Evolutionary conservation across 495 filamentous ascomycete species (phyloP), one percentile per base, ranked within the genome.

Genomic region (Penicillium mononematosum): DNA sequence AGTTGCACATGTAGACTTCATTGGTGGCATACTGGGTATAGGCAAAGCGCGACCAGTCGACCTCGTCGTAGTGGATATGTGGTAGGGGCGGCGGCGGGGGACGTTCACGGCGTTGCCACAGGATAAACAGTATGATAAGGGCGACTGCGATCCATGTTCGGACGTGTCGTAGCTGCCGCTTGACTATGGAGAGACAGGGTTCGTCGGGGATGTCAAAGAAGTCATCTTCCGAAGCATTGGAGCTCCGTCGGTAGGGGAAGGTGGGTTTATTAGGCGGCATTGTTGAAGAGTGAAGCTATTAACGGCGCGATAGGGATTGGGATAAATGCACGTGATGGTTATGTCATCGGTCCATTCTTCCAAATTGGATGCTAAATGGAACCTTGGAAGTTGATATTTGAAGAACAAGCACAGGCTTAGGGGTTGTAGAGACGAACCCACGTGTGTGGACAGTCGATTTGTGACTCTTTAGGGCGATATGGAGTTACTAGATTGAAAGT

Each of bases 21-120:
- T 80, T 81, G 14, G 87, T 89, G 19, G 86, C 89, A 72, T 91
- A 92, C 67, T 85, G 83, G 10, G 79, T 81, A 62, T 91, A 91
- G 27, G 88, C 88, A 58, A 78, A 88, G 31, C 74, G 76, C 19
- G 81, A 80, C 84, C 85, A 89, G 54, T 88, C 75, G 9, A 79
- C 70, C 45, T 59, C 60, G 49, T 75, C 69, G 53, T 74, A 78
- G 45, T 76, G 59, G 11, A 79, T 67, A 54, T 71, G 75, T 0
- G 72, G 59, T 9, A 71, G 51, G 6, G 57, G 48, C 1, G 60
- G 62, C 17, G 70, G 56, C 25, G 68, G 62, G 7, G 70, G 63
- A 5, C 49, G 60, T 36, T 63, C 56, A 19, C 63, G 65, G 32
- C 62, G 63, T 36, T 59, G 64, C 58, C 69, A 76, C 43, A 75